Conservation (phyloP, 176 grass and related monocot species). For the Zoysia japonica region DNA sequence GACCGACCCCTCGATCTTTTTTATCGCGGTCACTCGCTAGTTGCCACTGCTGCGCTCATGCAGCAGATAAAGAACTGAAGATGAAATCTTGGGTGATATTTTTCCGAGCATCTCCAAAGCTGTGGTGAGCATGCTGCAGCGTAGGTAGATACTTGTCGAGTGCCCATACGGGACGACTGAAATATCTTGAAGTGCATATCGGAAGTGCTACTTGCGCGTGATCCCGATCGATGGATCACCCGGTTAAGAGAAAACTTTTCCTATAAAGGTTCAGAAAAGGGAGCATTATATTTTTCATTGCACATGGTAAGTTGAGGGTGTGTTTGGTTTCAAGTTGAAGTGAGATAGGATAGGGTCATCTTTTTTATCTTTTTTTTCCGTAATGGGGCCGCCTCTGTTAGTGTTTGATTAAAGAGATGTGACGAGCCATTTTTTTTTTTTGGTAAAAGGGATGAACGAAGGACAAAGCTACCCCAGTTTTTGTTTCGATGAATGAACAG, state of each 20-base stretch:
- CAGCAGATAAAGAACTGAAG: constrained; percentile 11
- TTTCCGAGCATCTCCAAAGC: constrained; percentile 10
- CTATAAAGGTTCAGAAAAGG: no score
- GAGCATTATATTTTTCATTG: no score
- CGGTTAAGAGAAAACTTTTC: neutral
- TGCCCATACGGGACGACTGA: neutral
- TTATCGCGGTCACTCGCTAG: neutral
- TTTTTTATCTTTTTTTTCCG: no score
- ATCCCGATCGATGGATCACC: neutral
- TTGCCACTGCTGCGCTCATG: neutral
- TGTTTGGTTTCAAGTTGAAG: no score
- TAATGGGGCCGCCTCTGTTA: no score
- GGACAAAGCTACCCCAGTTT: no score
- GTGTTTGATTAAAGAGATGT: no score
- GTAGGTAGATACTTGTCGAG: neutral
- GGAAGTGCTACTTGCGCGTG: neutral
- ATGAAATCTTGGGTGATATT: constrained; percentile 18
- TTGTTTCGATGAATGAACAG: no score
- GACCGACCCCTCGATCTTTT: neutral
- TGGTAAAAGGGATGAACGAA: no score
- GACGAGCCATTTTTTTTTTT: no score
- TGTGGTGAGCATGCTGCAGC: constrained; percentile 24
- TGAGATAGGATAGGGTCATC: no score
- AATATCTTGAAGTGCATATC: neutral
- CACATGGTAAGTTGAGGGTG: no score